Base-by-base conservation (phyloP, 2,329 filamentous ascomycete species). In the Sporothrix brasiliensis region DNA sequence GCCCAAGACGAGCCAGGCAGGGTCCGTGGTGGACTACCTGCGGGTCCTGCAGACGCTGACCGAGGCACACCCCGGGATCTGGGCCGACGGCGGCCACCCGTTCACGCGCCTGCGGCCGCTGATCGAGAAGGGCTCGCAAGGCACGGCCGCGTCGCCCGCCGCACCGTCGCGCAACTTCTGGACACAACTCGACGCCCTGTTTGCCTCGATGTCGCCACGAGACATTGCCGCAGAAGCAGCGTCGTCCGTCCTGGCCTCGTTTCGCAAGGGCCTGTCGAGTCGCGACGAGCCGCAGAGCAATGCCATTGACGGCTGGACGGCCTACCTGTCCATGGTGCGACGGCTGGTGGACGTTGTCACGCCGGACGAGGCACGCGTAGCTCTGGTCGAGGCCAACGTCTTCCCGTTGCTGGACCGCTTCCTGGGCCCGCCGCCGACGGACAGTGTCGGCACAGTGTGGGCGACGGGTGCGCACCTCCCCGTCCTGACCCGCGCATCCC, bases 61-160 rank as follows among this genome's bases (percentile, higher is more conserved):
- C 0, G 80, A 82, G 41, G 78, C 78, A 14, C 85, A 89, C 65
- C 89, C 92, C 0, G 84, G 88, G 19, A 83, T 94, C 11, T 99
- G 95, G 95, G 90, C 88, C 1, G 83, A 86, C n/a, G 69, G 34
- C 1, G 86, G 85, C 70, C 80, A 85, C 1, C 83, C 87, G 0
- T 74, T 86, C 1, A 81, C 82, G 4, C 81, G 90, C 27, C 79
- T 99, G 4, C 86, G 87, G 66, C 83, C 88, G 10, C 95, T 96
- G 74, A 82, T 98, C 7, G 89, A 91, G 73, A 92, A 89, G 75
- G 94, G 95, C 2, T 97, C 94, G 0, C 92, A 97, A 76, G 87
- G 89, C n/a, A 91, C 91, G 3, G 83, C 69, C 4, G 21, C 67
- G 0, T 58, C 71, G 1, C 6, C 61, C 1, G 11, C 88, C 0